These are phyloP conservation scores for Stagonosporopsis chrysanthemi DNA, from an alignment of 2,329 filamentous ascomycete genomes.

Conservation along the genomic window DNA sequence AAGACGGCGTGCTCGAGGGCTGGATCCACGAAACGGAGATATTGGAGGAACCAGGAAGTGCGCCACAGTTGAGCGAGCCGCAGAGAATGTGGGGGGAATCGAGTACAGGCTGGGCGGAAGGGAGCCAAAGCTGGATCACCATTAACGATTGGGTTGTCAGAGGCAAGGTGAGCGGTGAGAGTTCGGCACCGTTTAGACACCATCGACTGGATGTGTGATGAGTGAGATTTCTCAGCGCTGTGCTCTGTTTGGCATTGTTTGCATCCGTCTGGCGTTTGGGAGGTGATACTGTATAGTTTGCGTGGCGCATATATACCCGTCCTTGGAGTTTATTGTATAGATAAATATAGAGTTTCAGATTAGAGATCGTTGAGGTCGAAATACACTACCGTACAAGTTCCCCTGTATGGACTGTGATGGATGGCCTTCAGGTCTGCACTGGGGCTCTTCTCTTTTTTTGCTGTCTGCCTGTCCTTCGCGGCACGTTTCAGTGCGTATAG, in stretches of 20 bases:
- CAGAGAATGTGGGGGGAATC: background rate
- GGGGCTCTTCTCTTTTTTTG: too few species aligned
- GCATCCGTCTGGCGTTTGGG: background rate
- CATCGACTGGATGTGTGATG: background rate
- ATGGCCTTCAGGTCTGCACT: too few species aligned
- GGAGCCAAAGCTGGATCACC: constrained; percentile 4
- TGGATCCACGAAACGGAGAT: constrained; percentile 1
- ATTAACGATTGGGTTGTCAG: constrained; percentile 2
- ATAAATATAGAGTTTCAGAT: background rate
- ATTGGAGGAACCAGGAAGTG: background rate
- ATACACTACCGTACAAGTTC: background rate
- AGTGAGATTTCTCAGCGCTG: background rate
- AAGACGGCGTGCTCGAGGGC: constrained; percentile 3
- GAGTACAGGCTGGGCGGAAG: constrained; percentile 1
- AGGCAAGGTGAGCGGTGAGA: background rate
- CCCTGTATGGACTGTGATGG: too few species aligned
- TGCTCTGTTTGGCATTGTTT: background rate
- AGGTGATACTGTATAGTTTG: background rate
- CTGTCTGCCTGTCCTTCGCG: too few species aligned
- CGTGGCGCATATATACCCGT: background rate
- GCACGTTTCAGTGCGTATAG: too few species aligned
- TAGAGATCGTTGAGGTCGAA: background rate
- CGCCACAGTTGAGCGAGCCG: background rate
- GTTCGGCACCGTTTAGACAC: background rate
- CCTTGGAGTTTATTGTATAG: background rate